Evolutionary conservation across 1,284 basidiomycete genomes (phyloP).

Genomic region (Ceratobasidium sp.): DNA sequence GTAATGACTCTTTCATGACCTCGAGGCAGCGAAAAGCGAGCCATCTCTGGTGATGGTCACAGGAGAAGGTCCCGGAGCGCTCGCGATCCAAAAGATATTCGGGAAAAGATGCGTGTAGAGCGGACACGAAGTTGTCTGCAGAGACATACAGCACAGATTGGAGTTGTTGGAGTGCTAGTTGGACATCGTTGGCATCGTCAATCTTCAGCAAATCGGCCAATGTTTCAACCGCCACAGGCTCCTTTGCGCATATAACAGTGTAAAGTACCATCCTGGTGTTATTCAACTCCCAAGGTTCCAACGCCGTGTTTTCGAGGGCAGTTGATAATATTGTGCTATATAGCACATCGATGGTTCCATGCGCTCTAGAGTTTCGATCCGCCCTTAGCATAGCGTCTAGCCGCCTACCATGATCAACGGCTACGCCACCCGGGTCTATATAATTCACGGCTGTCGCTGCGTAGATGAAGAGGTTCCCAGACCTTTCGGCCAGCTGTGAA

Average conservation of each 20-base stretch:
- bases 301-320: neutral
- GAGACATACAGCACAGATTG: constrained; percentile 38
- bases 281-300: neutral
- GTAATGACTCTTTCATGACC: neutral
- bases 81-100: constrained; percentile 37
- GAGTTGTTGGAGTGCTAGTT: constrained; percentile 9
- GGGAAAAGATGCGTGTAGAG: constrained; percentile 38
- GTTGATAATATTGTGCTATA: neutral
- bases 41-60: neutral
- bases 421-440: neutral
- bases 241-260: constrained; percentile 28
- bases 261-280: constrained; percentile 11
- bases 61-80: constrained; percentile 11
- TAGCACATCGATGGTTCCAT: neutral
- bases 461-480: constrained; percentile 45
- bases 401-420: neutral
- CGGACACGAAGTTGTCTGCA: constrained; percentile 3
- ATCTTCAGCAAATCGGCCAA: constrained; percentile 17
- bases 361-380: neutral
- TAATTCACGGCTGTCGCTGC: constrained; percentile 43
- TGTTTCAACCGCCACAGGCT: constrained; percentile 23
- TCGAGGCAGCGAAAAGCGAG: constrained; percentile 20
- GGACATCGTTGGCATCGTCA: neutral
- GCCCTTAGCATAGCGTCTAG: constrained; percentile 16
- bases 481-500: constrained; percentile 8